These are phyloP conservation scores for Pestalotiopsis fici DNA, from an alignment of 2,329 filamentous ascomycete species.

Conservation along the genomic window DNA sequence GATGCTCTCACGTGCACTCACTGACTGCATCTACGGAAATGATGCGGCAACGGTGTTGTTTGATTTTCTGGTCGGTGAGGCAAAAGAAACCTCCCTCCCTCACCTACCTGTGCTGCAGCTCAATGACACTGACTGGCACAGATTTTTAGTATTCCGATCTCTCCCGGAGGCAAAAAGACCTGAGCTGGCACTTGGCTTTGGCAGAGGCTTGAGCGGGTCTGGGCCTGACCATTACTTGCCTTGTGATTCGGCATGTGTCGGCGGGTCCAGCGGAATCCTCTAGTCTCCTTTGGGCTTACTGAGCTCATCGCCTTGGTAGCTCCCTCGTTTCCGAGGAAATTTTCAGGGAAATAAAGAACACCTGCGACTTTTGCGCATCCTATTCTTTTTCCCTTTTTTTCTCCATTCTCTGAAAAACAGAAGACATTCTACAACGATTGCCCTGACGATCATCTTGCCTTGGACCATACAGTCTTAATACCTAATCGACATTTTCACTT, in stretches of 20 bases:
- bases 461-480: constrained; percentile 20
- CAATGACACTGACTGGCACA: not conserved
- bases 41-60: not conserved
- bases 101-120: not conserved
- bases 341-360: constrained; percentile 10
- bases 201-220: not conserved
- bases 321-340: constrained; percentile 9
- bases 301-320: constrained; percentile 10
- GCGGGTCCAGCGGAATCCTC: not conserved
- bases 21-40: not conserved
- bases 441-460: constrained; percentile 3
- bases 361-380: not conserved
- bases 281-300: constrained; percentile 6
- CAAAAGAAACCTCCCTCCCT: not conserved
- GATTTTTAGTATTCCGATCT: not conserved
- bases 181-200: not conserved
- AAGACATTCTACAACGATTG: not conserved
- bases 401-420: not conserved
- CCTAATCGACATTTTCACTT: constrained; percentile 25
- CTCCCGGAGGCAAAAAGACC: not conserved
- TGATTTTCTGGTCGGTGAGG: not conserved
- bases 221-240: constrained; percentile 4
- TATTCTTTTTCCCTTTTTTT: not conserved
- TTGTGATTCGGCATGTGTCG: constrained; percentile 3
- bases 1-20: not conserved